Evolutionary conservation across 148 eudicot genomes (phyloP).

Genomic region (Cornus kousa): DNA sequence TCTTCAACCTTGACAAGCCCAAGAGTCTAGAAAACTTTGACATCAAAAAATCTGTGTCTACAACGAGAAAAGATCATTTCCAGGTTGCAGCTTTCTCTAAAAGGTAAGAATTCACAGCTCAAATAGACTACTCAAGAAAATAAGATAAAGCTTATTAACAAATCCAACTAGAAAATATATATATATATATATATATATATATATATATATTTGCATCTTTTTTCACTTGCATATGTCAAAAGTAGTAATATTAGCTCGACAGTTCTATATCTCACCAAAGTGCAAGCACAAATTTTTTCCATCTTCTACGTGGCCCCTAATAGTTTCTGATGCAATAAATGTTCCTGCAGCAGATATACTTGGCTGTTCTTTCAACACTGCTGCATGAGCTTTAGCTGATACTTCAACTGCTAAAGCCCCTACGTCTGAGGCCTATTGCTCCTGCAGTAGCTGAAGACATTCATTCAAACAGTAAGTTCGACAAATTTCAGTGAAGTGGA

Average conservation of each 20-base stretch:
- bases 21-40: conserved; percentile 2
- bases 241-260: too few relatives aligned
- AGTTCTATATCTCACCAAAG: too few relatives aligned
- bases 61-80: neutral
- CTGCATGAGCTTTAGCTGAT: too few relatives aligned
- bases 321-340: neutral
- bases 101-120: conserved; percentile 13
- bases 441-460: too few relatives aligned
- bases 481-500: too few relatives aligned
- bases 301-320: neutral
- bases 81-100: neutral
- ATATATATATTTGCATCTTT: neutral
- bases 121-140: neutral
- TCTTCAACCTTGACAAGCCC: conserved; percentile 5
- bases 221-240: too few relatives aligned
- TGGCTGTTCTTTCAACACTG: neutral
- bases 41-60: neutral
- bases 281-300: neutral
- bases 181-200: too few relatives aligned
- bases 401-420: too few relatives aligned
- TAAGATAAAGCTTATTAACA: neutral
- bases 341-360: neutral
- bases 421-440: too few relatives aligned
- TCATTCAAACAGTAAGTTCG: too few relatives aligned
- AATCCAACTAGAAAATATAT: neutral